Evolutionary conservation across 2,329 filamentous ascomycete species (phyloP).

Genomic region (Fonsecaea pugnacius): DNA sequence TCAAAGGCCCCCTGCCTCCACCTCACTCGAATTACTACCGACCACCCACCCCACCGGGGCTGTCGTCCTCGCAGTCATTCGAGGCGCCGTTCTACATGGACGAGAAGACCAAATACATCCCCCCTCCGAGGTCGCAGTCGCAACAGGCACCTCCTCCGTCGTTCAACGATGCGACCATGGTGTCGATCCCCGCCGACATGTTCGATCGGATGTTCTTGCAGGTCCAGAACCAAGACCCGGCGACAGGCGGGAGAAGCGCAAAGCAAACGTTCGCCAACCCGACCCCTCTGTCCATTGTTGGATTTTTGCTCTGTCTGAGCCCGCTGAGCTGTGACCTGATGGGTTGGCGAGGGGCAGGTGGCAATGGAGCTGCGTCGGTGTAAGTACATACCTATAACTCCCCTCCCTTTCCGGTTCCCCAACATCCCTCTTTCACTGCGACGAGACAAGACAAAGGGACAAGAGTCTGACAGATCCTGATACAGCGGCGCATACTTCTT

Average conservation of each 20-base stretch:
- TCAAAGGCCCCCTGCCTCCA: slow-evolving; percentile 9
- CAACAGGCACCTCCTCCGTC: slow-evolving; percentile 3
- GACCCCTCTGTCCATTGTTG: slow-evolving; percentile 28
- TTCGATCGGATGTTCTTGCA: slow-evolving; percentile 40
- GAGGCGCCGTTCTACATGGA: slow-evolving; percentile 17
- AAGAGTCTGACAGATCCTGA: not conserved
- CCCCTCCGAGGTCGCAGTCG: not conserved
- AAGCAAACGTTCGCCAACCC: slow-evolving; percentile 39
- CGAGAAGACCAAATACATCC: slow-evolving; percentile 8
- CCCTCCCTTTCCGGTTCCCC: not conserved
- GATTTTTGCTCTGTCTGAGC: slow-evolving; percentile 53
- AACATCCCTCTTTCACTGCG: not conserved
- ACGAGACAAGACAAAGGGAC: not conserved
- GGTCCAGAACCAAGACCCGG: slow-evolving; percentile 35
- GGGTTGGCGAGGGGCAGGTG: slow-evolving; percentile 63
- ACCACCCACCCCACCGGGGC: not conserved
- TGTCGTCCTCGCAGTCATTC: slow-evolving; percentile 1
- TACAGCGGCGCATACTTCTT: slow-evolving; percentile 38
- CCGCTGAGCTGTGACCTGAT: slow-evolving; percentile 61
- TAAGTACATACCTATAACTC: not conserved
- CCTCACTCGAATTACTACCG: slow-evolving; percentile 19
- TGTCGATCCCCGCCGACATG: slow-evolving; percentile 39
- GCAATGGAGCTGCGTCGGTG: slow-evolving; percentile 52
- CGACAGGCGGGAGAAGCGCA: slow-evolving; percentile 29
- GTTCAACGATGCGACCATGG: slow-evolving; percentile 18